Evolutionary conservation across 2,329 filamentous ascomycete species (phyloP).

Genomic region (Oidium heveae): DNA sequence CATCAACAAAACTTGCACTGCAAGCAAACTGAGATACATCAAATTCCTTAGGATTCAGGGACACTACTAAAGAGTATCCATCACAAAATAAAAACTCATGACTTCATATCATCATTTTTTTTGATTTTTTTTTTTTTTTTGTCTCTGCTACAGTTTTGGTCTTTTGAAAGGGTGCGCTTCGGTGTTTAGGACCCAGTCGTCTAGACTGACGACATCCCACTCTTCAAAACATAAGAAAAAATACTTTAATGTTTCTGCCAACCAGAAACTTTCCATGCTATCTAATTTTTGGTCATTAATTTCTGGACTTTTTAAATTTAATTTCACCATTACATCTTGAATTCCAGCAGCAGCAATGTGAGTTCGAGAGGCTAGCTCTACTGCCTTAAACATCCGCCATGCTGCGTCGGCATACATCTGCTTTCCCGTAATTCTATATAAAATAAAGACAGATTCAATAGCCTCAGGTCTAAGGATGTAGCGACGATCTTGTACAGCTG

Average conservation of each 20-base stretch:
- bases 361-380: slow-evolving; percentile 19
- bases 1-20: no score
- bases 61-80: no score
- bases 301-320: slow-evolving; percentile 6
- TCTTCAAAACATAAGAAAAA: slow-evolving; percentile 26
- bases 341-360: slow-evolving; percentile 19
- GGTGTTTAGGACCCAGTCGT: slow-evolving; percentile 28
- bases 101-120: no score
- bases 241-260: slow-evolving; percentile 42
- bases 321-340: slow-evolving; percentile 18
- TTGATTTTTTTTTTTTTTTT: neutral
- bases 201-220: slow-evolving; percentile 27
- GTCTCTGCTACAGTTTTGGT: neutral
- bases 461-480: slow-evolving; percentile 37
- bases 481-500: slow-evolving; percentile 8
- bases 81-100: no score
- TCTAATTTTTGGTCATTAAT: slow-evolving; percentile 17
- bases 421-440: slow-evolving; percentile 17
- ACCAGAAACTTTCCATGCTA: slow-evolving; percentile 34
- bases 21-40: no score
- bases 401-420: slow-evolving; percentile 18
- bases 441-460: slow-evolving; percentile 41
- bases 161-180: slow-evolving; percentile 13
- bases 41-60: no score
- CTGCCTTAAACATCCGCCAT: slow-evolving; percentile 23